Base-by-base conservation (phyloP, 176 grass and related monocot genomes). In the Secale cereale region DNA sequence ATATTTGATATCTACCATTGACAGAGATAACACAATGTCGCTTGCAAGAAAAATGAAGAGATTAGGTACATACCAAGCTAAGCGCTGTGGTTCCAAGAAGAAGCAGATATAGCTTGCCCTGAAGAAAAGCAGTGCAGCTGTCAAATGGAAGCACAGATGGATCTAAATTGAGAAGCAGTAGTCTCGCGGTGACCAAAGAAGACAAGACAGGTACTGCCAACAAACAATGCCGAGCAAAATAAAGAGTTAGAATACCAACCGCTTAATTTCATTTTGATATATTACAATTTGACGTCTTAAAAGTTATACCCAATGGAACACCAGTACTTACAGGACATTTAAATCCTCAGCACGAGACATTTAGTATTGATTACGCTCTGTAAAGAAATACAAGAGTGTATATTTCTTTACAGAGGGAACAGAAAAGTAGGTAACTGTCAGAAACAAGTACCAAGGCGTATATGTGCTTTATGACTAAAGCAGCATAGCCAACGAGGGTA, bases 51-150 rank as follows among this genome's bases (percentile, higher is more conserved):
- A 69, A 88, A 59, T 15, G 4, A 56, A 67, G 43, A 19, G 59
- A 33, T 60, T 59, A 74, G n/a, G 6, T 26, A 91, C 37, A 64
- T 99, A 99, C 94, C 97, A 99, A 90, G 79, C 97, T 99, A 81
- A 99, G 92, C 40, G 94, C 97, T 85, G 97, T 99, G 73, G 94
- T 99, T 64, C 97, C 97, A 59, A 99, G 94, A 82, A 99, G 97
- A 13, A 99, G 86, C 41, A 99, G 81, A 73, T 99, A 99, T 22
- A 99, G 84, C 82, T 99, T 99, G 60, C 97, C 97, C 97, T 99
- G 83, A 82, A 80, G 74, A 84, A 88, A 92, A 84, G 25, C 32
- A 86, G 82, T 39, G 25, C 14, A 90, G 84, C 35, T 81, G 66
- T 87, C 78, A 87, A 76, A 76, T 85, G 33, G 14, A 46, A 48